A percentile compares a stretch with the other conserved stretches of the same genome.
These are phyloP conservation scores for Rhodotorula mucilaginosa DNA, from an alignment of 1,284 basidiomycete genomes.

Conservation along the genomic window DNA sequence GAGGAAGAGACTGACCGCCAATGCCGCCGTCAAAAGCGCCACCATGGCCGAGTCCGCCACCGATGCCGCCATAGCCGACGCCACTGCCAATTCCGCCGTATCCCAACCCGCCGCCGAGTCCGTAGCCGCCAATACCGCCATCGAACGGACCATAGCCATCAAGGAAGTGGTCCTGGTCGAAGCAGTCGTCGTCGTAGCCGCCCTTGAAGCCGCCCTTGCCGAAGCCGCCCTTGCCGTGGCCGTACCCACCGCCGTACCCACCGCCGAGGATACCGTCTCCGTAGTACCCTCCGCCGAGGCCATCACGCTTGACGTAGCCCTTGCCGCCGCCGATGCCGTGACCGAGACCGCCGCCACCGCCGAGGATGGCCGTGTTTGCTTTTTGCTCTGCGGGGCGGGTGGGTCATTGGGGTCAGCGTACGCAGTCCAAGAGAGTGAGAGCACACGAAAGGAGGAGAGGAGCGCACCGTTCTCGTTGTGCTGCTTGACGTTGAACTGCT, in stretches of 20 bases:
- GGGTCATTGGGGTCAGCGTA: no score
- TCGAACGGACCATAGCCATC: not conserved
- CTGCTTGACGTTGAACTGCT: conserved; percentile 6
- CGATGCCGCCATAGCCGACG: no score
- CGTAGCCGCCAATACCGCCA: not conserved
- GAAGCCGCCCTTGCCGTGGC: not conserved
- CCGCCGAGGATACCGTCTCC: not conserved
- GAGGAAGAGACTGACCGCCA: no score
- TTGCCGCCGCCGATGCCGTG: not conserved
- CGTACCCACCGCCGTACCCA: not conserved
- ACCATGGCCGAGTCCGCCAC: no score
- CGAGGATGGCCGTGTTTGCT: not conserved
- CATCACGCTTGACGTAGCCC: not conserved
- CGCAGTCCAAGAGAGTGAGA: no score
- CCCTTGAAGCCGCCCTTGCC: not conserved
- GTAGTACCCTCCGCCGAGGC: not conserved
- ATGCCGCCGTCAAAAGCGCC: no score
- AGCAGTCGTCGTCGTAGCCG: not conserved
- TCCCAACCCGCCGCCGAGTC: not conserved
- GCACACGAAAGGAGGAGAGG: no score
- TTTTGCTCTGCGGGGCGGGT: not conserved
- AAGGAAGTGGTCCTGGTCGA: not conserved
- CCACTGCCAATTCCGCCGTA: no score
- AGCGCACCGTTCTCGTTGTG: conserved; percentile 7
- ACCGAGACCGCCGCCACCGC: no score